These are phyloP conservation scores for Alternaria longipes DNA, from an alignment of 2,329 filamentous ascomycete genomes.

Conservation along the genomic window DNA sequence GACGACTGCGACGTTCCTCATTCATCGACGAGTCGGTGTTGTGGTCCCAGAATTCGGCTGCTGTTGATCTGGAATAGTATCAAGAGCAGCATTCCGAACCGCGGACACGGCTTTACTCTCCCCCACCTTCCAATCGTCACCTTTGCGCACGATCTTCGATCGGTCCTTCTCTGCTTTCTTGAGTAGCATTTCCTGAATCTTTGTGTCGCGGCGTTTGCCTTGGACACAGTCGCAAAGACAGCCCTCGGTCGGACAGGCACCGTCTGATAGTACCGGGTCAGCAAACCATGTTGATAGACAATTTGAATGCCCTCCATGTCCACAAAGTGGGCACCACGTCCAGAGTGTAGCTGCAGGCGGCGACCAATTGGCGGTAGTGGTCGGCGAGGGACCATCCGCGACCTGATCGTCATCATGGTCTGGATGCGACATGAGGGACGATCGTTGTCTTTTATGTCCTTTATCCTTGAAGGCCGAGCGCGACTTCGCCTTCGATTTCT, in stretches of 20 bases:
- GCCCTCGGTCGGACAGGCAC: constrained; percentile 66
- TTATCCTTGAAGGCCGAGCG: constrained; percentile 32
- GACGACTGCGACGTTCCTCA: background rate
- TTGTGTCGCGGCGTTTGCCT: constrained; percentile 53
- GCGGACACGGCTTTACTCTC: constrained; percentile 56
- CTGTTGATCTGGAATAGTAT: constrained; percentile 29
- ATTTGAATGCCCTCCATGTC: constrained; percentile 67
- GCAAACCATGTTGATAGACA: constrained; percentile 67
- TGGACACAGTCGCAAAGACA: constrained; percentile 68
- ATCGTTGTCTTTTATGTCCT: constrained; percentile 39
- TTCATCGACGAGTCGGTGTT: constrained; percentile 15
- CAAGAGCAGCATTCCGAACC: constrained; percentile 45
- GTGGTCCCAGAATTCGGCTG: constrained; percentile 15
- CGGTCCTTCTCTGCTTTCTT: constrained; percentile 48
- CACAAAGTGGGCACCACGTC: constrained; percentile 68
- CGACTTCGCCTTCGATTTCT: constrained; percentile 38
- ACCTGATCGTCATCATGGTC: constrained; percentile 20
- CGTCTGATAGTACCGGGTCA: constrained; percentile 57
- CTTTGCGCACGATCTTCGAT: constrained; percentile 47
- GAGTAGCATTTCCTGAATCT: constrained; percentile 39
- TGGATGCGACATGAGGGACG: constrained; percentile 32
- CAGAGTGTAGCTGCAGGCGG: constrained; percentile 54
- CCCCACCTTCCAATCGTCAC: constrained; percentile 54
- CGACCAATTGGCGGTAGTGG: constrained; percentile 30
- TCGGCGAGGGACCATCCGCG: constrained; percentile 32